A percentile compares a stretch with the other conserved stretches of the same genome.
These are phyloP conservation scores for Colletotrichum nymphaeae DNA, from an alignment of 2,329 filamentous ascomycete genomes.

Conservation along the genomic window DNA sequence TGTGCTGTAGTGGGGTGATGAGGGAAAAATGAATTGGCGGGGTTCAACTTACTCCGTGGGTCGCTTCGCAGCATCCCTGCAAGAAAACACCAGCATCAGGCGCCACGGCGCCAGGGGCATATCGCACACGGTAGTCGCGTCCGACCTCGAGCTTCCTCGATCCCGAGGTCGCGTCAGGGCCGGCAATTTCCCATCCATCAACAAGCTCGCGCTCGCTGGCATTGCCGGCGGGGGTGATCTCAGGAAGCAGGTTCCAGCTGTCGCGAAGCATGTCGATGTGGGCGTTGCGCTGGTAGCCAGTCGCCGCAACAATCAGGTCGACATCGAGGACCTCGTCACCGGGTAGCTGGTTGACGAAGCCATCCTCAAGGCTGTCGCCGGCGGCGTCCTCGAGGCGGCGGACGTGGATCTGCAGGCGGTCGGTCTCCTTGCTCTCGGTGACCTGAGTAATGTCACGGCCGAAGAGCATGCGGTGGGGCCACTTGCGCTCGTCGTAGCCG, in stretches of 20 bases:
- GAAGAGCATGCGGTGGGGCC: constrained; percentile 85
- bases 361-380: constrained; percentile 47
- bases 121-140: constrained; percentile 83
- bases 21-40: neutral
- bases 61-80: constrained; percentile 93
- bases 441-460: constrained; percentile 74
- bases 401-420: constrained; percentile 68
- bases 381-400: constrained; percentile 52
- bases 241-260: constrained; percentile 74
- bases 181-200: constrained; percentile 51
- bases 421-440: constrained; percentile 61
- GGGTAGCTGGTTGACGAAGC: constrained; percentile 47
- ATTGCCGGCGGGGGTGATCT: constrained; percentile 38
- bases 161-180: constrained; percentile 24
- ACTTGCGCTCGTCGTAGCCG: constrained; percentile 74
- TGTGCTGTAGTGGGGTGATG: neutral
- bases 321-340: constrained; percentile 75
- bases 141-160: constrained; percentile 71
- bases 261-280: constrained; percentile 82
- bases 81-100: constrained; percentile 85
- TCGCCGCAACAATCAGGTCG: constrained; percentile 87
- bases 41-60: constrained; percentile 81
- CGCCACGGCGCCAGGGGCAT: constrained; percentile 76
- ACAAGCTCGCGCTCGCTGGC: constrained; percentile 38
- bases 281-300: constrained; percentile 83